Evolutionary conservation across 176 grass and related monocot species (phyloP), one percentile per base, ranked within the genome.

Genomic region (Paspalum notatum): DNA sequence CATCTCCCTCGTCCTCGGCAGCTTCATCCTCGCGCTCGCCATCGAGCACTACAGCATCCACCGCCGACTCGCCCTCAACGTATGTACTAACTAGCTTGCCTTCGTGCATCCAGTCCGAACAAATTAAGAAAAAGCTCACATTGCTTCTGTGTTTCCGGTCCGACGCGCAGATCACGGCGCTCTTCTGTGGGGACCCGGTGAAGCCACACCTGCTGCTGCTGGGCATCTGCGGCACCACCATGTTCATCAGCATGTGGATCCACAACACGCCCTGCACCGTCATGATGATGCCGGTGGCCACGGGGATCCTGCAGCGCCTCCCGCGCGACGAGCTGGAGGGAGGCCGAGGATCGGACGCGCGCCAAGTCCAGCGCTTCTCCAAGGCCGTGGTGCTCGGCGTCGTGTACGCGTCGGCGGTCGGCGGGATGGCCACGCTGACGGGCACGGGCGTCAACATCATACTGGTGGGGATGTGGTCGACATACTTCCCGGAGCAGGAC

Each of bases 161-260:
- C 15, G 22, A n/a, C 8, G 37, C 2, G 49, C 90, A 92, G 93
- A 89, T 93, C 83, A 93, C 91, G 26, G 61, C 77, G 20, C 49
- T 91, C 0, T 97, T 93, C 77, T 97, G 91, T 71, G 94, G 94
- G 6, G 94, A 97, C 52, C 91, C 94, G 21, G 74, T 97, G 83
- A 83, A 71, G 59, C 94, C 94, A 21, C 38, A 81, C 22, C 73
- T 97, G 67, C 85, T 97, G 82, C 85, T 97, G 15, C 89, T 97
- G 17, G 94, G 94, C 44, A 85, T 92, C 88, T 89, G 82, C 44
- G 89, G 85, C 58, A 97, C 89, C 21, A 94, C 89, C 4, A 24
- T 72, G 22, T 94, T 94, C 76, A 56, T 94, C 72, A 94, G 91
- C 87, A 94, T 97, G 91, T 97, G 94, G 94, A 97, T 97, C 87